Percentiles rank a stretch among this genome's conserved stretches.
These are phyloP conservation scores for Phytophthora pluvialis DNA, from an alignment of 352 stramenopile genomes.

Conservation along the genomic window DNA sequence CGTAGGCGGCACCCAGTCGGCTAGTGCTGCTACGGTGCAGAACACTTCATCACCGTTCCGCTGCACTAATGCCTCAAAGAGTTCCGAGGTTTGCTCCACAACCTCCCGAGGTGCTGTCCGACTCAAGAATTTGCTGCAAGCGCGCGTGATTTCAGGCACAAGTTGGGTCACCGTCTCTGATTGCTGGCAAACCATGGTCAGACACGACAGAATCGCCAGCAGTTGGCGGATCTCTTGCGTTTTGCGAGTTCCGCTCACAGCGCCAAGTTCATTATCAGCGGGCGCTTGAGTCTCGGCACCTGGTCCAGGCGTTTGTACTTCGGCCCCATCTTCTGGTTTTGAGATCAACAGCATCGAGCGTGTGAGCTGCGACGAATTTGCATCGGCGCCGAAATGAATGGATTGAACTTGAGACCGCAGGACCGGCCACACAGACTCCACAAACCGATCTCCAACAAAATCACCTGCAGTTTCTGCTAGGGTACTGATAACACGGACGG, in stretches of 20 bases:
- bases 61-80: slow-evolving; percentile 52
- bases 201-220: slow-evolving; percentile 60
- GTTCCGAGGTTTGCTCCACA: slow-evolving; percentile 40
- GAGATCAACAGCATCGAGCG: slow-evolving; percentile 73
- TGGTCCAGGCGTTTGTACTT: slow-evolving; percentile 1
- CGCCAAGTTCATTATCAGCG: slow-evolving; percentile 20
- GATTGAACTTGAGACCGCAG: slow-evolving; percentile 49
- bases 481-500: slow-evolving; percentile 58
- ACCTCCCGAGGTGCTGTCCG: slow-evolving; percentile 40
- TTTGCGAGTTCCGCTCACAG: slow-evolving; percentile 40
- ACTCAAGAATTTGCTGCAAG: slow-evolving; percentile 58
- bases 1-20: slow-evolving; percentile 55
- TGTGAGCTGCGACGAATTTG: slow-evolving; percentile 47
- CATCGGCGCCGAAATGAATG: slow-evolving; percentile 41
- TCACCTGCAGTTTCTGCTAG: slow-evolving; percentile 66
- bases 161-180: slow-evolving; percentile 57
- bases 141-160: slow-evolving; percentile 59
- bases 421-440: slow-evolving; percentile 79
- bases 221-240: slow-evolving; percentile 67
- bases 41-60: slow-evolving; percentile 84
- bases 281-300: not conserved
- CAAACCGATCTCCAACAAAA: slow-evolving; percentile 83
- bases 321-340: slow-evolving; percentile 10
- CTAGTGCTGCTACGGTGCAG: slow-evolving; percentile 53
- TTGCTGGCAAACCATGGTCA: slow-evolving; percentile 53